Conservation (phyloP, 2,329 filamentous ascomycete species). For the Hypoxylon sp. region DNA sequence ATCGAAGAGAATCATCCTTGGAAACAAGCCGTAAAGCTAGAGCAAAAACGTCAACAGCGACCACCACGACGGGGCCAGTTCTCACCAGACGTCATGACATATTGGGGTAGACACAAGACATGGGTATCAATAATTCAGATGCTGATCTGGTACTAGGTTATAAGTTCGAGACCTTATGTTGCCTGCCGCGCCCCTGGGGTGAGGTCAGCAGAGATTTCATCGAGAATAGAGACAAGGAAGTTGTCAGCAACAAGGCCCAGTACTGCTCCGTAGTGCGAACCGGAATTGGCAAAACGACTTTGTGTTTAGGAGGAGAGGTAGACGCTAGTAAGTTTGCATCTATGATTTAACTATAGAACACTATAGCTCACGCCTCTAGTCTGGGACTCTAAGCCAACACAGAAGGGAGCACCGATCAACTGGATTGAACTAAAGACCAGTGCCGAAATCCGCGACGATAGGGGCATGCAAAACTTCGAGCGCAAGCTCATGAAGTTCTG, state of each 20-base stretch:
- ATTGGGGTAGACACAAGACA: slow-evolving; percentile 72
- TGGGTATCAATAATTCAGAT: neutral
- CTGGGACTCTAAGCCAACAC: slow-evolving; percentile 80
- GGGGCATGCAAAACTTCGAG: slow-evolving; percentile 80
- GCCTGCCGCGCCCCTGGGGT: slow-evolving; percentile 78
- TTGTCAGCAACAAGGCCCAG: slow-evolving; percentile 89
- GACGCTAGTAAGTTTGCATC: slow-evolving; percentile 72
- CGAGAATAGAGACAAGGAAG: slow-evolving; percentile 72
- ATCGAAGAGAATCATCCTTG: slow-evolving; percentile 89
- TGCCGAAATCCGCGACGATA: slow-evolving; percentile 72
- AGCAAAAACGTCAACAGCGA: slow-evolving; percentile 65
- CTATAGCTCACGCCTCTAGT: slow-evolving; percentile 57
- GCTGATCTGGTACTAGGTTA: slow-evolving; percentile 69
- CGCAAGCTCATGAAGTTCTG: slow-evolving; percentile 94
- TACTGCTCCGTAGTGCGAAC: slow-evolving; percentile 96
- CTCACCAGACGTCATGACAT: slow-evolving; percentile 85
- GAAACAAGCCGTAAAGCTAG: slow-evolving; percentile 69
- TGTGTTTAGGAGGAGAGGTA: slow-evolving; percentile 92
- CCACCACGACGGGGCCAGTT: slow-evolving; percentile 53
- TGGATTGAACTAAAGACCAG: slow-evolving; percentile 97
- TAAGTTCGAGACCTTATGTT: slow-evolving; percentile 90
- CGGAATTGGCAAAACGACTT: slow-evolving; percentile 76
- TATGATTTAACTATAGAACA: neutral
- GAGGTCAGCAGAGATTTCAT: slow-evolving; percentile 79
- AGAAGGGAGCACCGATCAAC: slow-evolving; percentile 74